Conservation (phyloP, 768 basidiomycete species). For the Podaxis sp. region DNA sequence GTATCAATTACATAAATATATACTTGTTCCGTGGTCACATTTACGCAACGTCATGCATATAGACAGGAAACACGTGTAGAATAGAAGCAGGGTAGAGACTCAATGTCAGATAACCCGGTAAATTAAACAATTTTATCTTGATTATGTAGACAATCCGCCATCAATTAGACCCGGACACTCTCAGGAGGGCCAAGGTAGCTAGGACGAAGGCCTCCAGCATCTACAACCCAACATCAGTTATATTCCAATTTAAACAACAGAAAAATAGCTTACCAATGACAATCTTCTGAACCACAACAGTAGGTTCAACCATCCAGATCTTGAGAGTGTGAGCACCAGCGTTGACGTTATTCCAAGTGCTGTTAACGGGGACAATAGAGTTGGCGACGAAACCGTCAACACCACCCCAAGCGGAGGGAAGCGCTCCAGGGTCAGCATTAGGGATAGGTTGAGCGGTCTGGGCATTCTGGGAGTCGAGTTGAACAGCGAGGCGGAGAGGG, state of each 20-base stretch:
- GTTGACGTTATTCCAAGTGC: constrained; percentile 36
- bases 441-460: constrained; percentile 50
- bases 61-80: background rate
- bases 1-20: background rate
- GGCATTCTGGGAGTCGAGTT: constrained; percentile 44
- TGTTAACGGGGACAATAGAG: constrained; percentile 41
- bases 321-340: constrained; percentile 63
- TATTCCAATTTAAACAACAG: background rate
- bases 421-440: constrained; percentile 39
- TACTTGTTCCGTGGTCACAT: too few species aligned
- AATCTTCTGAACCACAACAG: constrained; percentile 61
- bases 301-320: constrained; percentile 59
- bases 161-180: constrained; percentile 35
- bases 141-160: background rate
- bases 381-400: constrained; percentile 55
- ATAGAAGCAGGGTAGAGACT: background rate
- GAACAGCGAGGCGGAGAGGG: constrained; percentile 51
- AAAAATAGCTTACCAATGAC: constrained; percentile 46
- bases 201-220: constrained; percentile 52
- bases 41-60: background rate
- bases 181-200: constrained; percentile 70
- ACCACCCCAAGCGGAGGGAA: constrained; percentile 48
- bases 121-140: background rate
- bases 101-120: background rate
- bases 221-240: constrained; percentile 28